phyloP scores from a whole-genome alignment of 2,329 filamentous ascomycete species.

The Xylariaceae sp. region DNA sequence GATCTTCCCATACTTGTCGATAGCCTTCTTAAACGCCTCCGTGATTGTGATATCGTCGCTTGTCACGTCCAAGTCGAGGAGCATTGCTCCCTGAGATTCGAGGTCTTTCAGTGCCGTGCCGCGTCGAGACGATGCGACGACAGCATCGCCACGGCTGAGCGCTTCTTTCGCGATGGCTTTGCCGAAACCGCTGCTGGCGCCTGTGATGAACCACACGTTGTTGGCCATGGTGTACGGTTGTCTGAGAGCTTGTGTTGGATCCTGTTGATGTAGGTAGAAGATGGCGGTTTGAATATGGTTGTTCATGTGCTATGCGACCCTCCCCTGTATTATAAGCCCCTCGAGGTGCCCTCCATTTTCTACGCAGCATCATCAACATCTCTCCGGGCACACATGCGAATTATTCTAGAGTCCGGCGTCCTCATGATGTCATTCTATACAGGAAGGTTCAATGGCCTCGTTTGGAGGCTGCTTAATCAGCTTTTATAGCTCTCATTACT shows the following conservation, averaged over 20 bases:
- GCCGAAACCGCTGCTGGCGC: constrained; percentile 48
- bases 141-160: constrained; percentile 42
- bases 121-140: constrained; percentile 46
- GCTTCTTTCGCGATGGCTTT: constrained; percentile 39
- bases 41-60: constrained; percentile 34
- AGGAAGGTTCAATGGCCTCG: too few relatives aligned
- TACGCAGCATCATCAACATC: too few relatives aligned
- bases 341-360: too few relatives aligned
- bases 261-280: too few relatives aligned
- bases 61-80: constrained; percentile 44
- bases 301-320: too few relatives aligned
- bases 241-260: background rate
- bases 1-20: constrained; percentile 35
- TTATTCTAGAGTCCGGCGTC: too few relatives aligned
- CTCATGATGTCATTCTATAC: too few relatives aligned
- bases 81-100: constrained; percentile 37
- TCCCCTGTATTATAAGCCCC: too few relatives aligned
- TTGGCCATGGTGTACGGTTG: constrained; percentile 7
- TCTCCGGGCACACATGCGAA: too few relatives aligned
- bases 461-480: too few relatives aligned
- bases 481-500: too few relatives aligned
- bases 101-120: constrained; percentile 38
- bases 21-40: constrained; percentile 31
- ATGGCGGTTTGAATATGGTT: too few relatives aligned
- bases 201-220: constrained; percentile 49